Evolutionary conservation across 2,329 filamentous ascomycete genomes (phyloP).

Genomic region (Zelopaecilomyces penicillatus): DNA sequence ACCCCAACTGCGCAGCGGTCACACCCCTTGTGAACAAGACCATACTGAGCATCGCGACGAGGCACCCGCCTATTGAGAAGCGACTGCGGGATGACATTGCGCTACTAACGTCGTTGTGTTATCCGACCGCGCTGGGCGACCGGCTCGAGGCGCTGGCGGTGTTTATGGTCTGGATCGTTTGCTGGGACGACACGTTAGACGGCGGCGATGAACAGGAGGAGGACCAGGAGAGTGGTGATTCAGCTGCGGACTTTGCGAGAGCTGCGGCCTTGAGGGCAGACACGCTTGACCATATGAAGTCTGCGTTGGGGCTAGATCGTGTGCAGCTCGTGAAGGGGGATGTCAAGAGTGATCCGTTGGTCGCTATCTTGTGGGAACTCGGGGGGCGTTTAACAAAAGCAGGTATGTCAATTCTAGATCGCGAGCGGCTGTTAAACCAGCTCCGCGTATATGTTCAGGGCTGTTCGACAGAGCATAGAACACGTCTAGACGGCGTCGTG

Average conservation of each 20-base stretch:
- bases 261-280: conserved; percentile 18
- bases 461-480: conserved; percentile 20
- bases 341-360: conserved; percentile 13
- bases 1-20: conserved; percentile 15
- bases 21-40: conserved; percentile 13
- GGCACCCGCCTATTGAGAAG: conserved; percentile 17
- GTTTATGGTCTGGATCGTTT: conserved; percentile 22
- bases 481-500: conserved; percentile 16
- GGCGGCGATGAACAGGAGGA: conserved; percentile 12
- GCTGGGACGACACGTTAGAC: conserved; percentile 26
- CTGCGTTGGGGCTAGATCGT: conserved; percentile 8
- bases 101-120: conserved; percentile 13
- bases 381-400: conserved; percentile 9
- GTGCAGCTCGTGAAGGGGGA: conserved; percentile 2
- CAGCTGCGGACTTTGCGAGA: conserved; percentile 17
- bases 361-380: conserved; percentile 17
- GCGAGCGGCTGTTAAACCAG: conserved; percentile 13
- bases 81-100: conserved; percentile 27
- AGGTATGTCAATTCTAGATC: conserved; percentile 1
- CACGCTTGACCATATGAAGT: conserved; percentile 14
- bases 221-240: conserved; percentile 6
- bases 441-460: conserved; percentile 15
- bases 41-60: conserved; percentile 24
- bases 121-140: conserved; percentile 12
- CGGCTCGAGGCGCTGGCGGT: conserved; percentile 16